Base-by-base conservation (phyloP, 2,329 filamentous ascomycete genomes). In the Sclerotinia sclerotiorum region DNA sequence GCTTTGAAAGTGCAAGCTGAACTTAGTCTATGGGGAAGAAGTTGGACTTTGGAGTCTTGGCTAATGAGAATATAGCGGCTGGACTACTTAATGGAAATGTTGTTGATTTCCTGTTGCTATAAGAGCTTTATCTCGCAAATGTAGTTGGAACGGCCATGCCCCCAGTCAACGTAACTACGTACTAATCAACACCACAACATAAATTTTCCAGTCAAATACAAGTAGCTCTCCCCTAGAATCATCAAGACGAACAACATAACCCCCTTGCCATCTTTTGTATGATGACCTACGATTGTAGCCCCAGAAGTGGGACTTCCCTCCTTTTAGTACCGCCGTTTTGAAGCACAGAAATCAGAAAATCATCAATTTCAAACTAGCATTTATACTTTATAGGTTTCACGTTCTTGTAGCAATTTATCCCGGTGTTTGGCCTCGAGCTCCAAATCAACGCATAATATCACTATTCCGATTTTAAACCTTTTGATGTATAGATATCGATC, bases 11-110 rank as follows among this genome's bases (percentile, higher is more conserved):
- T 35, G 5, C 70, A 70, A 35, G 65, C 42, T 7, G 68, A 62
- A 15, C 73, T 72, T 68, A n/a, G 44, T 1, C n/a, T 73, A 8
- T 75, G 67, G 56, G 52, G 39, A 10, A 72, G 72, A 6, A 67
- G n/a, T 48, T 57, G 4, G 54, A 71, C 46, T 24, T 72, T n/a
- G 70, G 66, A 1, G 48, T 49, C 29, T 24, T 67, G 15, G 62
- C 46, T n/a, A 73, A 68, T 8, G 72, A 70, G 11, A 51, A 51
- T 27, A 48, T 71, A 7, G 67, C 49, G 10, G 39, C 70, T 49
- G 69, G 65, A 24, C 19, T 71, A 17, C 15, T 68, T 4, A 52
- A 64, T 57, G 49, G n/a, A 32, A 13, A 39, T 6, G 51, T 29
- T 39, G 60, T 39, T 13, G 29, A 64, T 56, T 44, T 35, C 19